Percentiles rank a stretch among this genome's conserved stretches.
These are phyloP conservation scores for Cutaneotrichosporon mucoides DNA, from an alignment of 1,284 basidiomycete species.

Conservation along the genomic window DNA sequence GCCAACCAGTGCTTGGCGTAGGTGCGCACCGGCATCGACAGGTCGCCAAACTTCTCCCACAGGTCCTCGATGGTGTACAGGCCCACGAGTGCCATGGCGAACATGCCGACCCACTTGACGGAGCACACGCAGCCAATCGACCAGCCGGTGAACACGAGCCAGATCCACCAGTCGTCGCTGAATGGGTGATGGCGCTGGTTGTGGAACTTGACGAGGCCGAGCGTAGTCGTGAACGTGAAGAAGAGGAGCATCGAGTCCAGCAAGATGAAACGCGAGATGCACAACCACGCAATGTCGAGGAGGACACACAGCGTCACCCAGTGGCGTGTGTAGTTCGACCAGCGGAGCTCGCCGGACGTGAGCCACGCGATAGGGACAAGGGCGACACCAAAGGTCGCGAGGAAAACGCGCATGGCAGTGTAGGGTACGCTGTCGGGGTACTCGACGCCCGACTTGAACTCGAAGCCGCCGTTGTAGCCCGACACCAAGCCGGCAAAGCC, in stretches of 20 bases:
- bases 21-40: constrained; percentile 77
- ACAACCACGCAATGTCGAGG: constrained; percentile 89
- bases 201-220: constrained; percentile 93
- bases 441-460: constrained; percentile 85
- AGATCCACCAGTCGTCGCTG: constrained; percentile 93
- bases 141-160: constrained; percentile 82
- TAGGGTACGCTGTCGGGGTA: constrained; percentile 87
- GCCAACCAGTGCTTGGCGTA: constrained; percentile 91
- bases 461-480: constrained; percentile 87
- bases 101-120: constrained; percentile 95
- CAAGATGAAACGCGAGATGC: constrained; percentile 94
- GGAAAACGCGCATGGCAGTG: constrained; percentile 89
- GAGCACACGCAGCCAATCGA: constrained; percentile 96
- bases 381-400: constrained; percentile 88
- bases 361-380: constrained; percentile 97
- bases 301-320: constrained; percentile 91
- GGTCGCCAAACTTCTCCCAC: constrained; percentile 97
- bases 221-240: constrained; percentile 96
- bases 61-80: constrained; percentile 96
- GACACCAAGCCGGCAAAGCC: constrained; percentile 84
- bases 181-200: constrained; percentile 92
- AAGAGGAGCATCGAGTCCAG: constrained; percentile 97
- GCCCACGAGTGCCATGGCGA: constrained; percentile 90
- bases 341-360: constrained; percentile 89
- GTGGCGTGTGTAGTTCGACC: constrained; percentile 86